phyloP scores from a whole-genome alignment of 306 rosid genomes.

The Dalbergia cultrata region DNA sequence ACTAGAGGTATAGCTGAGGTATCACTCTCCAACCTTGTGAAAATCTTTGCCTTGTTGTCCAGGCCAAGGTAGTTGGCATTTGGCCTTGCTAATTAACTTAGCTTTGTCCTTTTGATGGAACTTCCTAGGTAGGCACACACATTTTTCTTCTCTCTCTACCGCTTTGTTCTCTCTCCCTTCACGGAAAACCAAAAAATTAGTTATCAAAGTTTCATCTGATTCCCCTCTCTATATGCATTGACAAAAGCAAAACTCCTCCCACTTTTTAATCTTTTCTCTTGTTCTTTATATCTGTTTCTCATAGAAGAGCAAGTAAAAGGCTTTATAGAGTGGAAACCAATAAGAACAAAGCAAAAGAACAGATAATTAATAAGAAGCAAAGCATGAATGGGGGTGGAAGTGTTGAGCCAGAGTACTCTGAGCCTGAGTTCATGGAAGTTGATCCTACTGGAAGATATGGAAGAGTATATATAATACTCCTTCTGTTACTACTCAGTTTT shows the following conservation, averaged over 20 bases:
- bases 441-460: constrained; percentile 99
- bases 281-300: constrained; percentile 42
- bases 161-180: constrained; percentile 33
- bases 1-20: constrained; percentile 24
- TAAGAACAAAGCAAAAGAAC: constrained; percentile 36
- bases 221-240: constrained; percentile 40
- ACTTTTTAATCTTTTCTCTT: constrained; percentile 29
- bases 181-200: constrained; percentile 47
- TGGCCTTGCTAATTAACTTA: constrained; percentile 42
- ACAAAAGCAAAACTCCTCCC: constrained; percentile 34
- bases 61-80: constrained; percentile 57
- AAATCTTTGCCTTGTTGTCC: constrained; percentile 65
- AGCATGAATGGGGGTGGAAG: constrained; percentile 73
- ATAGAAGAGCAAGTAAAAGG: constrained; percentile 29
- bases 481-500: constrained; percentile 4
- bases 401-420: constrained; percentile 61
- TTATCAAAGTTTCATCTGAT: constrained; percentile 20
- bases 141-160: not conserved
- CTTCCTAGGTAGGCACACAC: constrained; percentile 42
- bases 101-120: constrained; percentile 56
- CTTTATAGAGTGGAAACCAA: constrained; percentile 24
- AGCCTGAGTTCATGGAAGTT: constrained; percentile 73
- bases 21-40: constrained; percentile 55
- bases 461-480: constrained; percentile 67
- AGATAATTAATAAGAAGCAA: constrained; percentile 33